phyloP scores from a whole-genome alignment of 2,329 filamentous ascomycete genomes.

The Ceratocystis huliohia region DNA sequence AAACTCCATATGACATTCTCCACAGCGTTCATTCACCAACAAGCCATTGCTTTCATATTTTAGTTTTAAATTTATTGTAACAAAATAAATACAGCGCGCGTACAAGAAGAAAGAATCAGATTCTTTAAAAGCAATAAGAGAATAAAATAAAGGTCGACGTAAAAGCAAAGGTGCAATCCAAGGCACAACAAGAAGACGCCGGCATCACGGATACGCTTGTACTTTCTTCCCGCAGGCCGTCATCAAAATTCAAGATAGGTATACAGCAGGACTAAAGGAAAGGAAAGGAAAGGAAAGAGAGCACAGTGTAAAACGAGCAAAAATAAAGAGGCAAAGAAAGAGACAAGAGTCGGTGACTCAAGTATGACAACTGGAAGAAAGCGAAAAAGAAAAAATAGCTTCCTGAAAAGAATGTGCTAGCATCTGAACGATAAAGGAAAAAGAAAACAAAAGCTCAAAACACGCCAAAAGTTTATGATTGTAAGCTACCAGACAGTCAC shows the following conservation, averaged over 20 bases:
- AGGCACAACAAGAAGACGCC: conserved; percentile 4
- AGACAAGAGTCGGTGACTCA: not conserved
- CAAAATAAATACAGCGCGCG: not conserved
- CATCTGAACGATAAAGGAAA: not conserved
- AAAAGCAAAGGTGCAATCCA: not conserved
- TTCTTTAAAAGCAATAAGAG: conserved; percentile 27
- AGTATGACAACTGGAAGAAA: conserved; percentile 1
- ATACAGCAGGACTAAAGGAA: conserved; percentile 19
- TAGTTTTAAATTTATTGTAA: not conserved
- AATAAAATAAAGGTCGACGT: conserved; percentile 20
- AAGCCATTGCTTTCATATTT: not conserved
- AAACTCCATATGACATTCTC: not conserved
- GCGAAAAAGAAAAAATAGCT: not conserved
- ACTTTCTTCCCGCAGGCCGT: conserved; percentile 11
- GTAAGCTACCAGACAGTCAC: conserved; percentile 19
- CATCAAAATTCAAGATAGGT: conserved; percentile 19
- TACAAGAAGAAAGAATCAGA: conserved; percentile 20
- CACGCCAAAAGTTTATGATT: conserved; percentile 9
- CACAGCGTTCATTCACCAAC: not conserved
- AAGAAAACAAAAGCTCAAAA: not conserved
- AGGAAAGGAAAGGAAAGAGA: not conserved
- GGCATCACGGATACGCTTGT: not conserved
- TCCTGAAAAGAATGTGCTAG: conserved; percentile 11
- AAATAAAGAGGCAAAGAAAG: conserved; percentile 12
- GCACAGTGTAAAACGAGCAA: not conserved